Evolutionary conservation across 176 grass and related monocot genomes (phyloP).

Genomic region (Leersia perrieri): DNA sequence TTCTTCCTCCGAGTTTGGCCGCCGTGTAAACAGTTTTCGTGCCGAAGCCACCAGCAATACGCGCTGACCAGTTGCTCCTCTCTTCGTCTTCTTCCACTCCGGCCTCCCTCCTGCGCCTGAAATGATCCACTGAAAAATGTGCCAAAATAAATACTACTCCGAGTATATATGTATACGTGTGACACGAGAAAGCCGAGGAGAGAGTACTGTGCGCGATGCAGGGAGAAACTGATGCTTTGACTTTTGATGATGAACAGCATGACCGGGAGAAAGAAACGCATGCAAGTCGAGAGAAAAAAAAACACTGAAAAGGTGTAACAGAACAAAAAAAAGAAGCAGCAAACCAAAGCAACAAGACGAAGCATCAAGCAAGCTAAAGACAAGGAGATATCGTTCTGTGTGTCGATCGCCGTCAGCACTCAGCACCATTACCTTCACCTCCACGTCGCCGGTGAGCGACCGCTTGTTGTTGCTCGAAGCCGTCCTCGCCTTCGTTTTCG

Average conservation of each 20-base stretch:
- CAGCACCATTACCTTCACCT: background rate
- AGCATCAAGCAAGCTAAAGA: background rate
- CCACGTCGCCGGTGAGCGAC: background rate
- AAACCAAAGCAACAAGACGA: background rate
- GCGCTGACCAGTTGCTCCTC: background rate
- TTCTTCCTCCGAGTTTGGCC: background rate
- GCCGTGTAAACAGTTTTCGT: constrained; percentile 17
- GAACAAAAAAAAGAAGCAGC: too few relatives aligned
- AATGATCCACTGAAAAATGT: background rate
- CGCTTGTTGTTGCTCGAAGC: background rate
- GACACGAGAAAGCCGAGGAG: background rate
- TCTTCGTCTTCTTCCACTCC: background rate
- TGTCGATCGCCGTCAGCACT: background rate
- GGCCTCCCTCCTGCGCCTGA: background rate
- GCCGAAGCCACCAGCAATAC: background rate
- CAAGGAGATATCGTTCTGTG: background rate
- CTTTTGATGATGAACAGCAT: constrained; percentile 1
- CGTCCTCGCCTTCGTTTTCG: background rate
- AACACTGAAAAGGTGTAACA: background rate
- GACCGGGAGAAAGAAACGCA: background rate
- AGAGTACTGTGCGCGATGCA: background rate
- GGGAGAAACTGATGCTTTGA: background rate
- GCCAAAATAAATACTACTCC: background rate
- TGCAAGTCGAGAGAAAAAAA: background rate
- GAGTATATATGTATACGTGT: background rate